phyloP scores from a whole-genome alignment of 2,329 filamentous ascomycete genomes.

The Penicillium freii region DNA sequence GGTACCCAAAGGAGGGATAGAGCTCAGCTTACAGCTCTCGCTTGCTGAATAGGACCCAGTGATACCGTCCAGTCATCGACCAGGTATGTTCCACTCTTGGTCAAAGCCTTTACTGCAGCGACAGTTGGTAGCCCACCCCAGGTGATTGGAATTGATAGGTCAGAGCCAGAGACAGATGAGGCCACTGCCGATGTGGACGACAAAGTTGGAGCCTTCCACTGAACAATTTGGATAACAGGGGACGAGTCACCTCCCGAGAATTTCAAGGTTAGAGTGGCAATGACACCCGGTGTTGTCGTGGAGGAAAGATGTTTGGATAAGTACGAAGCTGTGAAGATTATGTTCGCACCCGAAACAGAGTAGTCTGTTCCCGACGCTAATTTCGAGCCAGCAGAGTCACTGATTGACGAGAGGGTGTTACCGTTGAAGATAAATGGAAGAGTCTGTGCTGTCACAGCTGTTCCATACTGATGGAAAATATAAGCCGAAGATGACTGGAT shows the following conservation, averaged over 20 bases:
- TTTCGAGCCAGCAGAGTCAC: conserved; percentile 35
- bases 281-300: conserved; percentile 45
- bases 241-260: conserved; percentile 53
- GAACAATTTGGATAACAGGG: conserved; percentile 50
- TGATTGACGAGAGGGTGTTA: conserved; percentile 50
- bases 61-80: conserved; percentile 59
- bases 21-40: conserved; percentile 31
- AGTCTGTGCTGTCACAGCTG: conserved; percentile 42
- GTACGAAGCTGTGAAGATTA: conserved; percentile 52
- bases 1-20: not conserved
- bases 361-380: conserved; percentile 49
- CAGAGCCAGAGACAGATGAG: conserved; percentile 37
- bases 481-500: conserved; percentile 54
- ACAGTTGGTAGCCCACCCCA: conserved; percentile 53
- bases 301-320: conserved; percentile 47
- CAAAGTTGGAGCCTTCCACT: conserved; percentile 51
- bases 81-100: conserved; percentile 50
- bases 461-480: conserved; percentile 54
- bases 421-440: conserved; percentile 56
- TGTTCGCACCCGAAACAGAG: conserved; percentile 42
- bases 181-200: conserved; percentile 29
- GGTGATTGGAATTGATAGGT: conserved; percentile 51
- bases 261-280: conserved; percentile 52
- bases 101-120: conserved; percentile 53
- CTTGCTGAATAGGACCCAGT: conserved; percentile 53